These are phyloP conservation scores for Colletotrichum sp. DNA, from an alignment of 2,329 filamentous ascomycete species.

Conservation along the genomic window DNA sequence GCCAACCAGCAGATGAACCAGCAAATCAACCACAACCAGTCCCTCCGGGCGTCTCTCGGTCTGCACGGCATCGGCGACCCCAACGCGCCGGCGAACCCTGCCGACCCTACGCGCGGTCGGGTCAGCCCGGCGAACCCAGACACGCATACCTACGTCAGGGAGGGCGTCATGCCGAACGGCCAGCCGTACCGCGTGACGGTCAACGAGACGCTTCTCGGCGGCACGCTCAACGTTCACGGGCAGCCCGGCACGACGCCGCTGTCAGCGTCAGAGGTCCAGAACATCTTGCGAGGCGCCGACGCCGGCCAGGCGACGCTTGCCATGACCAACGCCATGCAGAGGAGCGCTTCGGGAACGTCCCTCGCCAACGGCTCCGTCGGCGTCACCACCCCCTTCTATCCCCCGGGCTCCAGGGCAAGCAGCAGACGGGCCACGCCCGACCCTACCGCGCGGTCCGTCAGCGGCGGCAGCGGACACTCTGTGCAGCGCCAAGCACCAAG, in stretches of 20 bases:
- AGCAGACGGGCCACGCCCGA: constrained; percentile 57
- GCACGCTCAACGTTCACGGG: neutral
- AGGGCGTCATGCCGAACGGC: constrained; percentile 18
- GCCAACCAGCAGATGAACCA: constrained; percentile 48
- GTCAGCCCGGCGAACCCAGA: constrained; percentile 30
- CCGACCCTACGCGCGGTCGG: constrained; percentile 26
- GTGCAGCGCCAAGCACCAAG: constrained; percentile 27
- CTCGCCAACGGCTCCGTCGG: constrained; percentile 44
- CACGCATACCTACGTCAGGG: constrained; percentile 17
- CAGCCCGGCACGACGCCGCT: constrained; percentile 25
- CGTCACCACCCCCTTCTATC: constrained; percentile 45
- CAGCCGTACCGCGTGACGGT: constrained; percentile 23
- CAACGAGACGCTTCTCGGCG: constrained; percentile 19
- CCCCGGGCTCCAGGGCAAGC: constrained; percentile 39
- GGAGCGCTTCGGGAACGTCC: constrained; percentile 53
- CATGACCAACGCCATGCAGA: constrained; percentile 54
- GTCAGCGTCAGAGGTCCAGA: constrained; percentile 49
- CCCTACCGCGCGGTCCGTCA: constrained; percentile 34
- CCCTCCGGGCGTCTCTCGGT: constrained; percentile 42
- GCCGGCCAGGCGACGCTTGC: constrained; percentile 45
- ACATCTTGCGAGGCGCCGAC: constrained; percentile 51
- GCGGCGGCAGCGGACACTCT: constrained; percentile 30
- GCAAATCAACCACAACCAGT: constrained; percentile 49
- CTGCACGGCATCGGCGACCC: constrained; percentile 45
- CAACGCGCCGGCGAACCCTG: constrained; percentile 23